Base-by-base conservation (phyloP, 2,329 filamentous ascomycete genomes). In the Colletotrichum sp. region DNA sequence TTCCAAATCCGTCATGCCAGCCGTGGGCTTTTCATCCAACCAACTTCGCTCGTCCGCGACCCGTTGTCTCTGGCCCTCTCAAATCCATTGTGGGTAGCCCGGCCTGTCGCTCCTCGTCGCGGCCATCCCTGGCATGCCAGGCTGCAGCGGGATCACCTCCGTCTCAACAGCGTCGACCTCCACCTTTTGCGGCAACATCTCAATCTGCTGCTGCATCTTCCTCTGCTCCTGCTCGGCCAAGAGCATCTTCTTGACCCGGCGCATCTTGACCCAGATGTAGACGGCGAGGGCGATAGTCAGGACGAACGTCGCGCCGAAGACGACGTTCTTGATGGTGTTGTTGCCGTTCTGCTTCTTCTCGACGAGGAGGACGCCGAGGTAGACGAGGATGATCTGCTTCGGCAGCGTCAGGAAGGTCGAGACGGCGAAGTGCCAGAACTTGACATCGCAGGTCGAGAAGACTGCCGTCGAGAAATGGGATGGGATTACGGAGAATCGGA, bases 381-480 rank as follows among this genome's bases (percentile, higher is more conserved):
- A 86, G 32, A 87, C 84, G 65, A 86, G 81, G 48, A 86, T 82
- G 72, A 86, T 82, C 75, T 86, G 85, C 77, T 86, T 86, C 5
- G 85, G 85, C 3, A 87, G 80, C 8, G 85, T 85, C 52, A 86
- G 71, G 77, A 86, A 83, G 18, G 84, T 86, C 5, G 85, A 84
- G 64, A 86, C 70, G 71, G 83, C 81, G 67, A 85, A 86, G 69
- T 82, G 78, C 84, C 84, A 85, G 79, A 87, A 87, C 63, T 82
- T 83, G 48, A 87, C 84, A 71, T 85, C 83, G 80, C 84, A 86
- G 32, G 84, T 85, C 12, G 85, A 84, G 75, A 87, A 86, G 32
- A 87, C 84, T n/a, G 85, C 85, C 3, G 85, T 86, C 6, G 84
- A 85, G 78, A 87, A 84, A 77, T 87, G 85, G 13, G 84, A 84